Evolutionary conservation across 2,329 filamentous ascomycete genomes (phyloP), one percentile per base, ranked within the genome.

Genomic region (Sarocladiaceae sp.): DNA sequence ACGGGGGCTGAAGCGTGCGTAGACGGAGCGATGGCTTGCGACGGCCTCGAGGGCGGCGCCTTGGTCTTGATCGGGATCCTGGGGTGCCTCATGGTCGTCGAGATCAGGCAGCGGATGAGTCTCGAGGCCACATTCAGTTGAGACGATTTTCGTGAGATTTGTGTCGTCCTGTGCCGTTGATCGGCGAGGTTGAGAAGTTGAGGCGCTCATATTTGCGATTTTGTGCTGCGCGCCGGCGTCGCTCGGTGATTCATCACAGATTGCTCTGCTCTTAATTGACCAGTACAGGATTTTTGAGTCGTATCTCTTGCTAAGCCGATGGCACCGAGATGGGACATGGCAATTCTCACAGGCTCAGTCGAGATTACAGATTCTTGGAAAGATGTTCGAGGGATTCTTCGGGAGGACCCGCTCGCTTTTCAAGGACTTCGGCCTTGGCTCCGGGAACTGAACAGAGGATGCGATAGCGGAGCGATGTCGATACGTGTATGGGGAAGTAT

Each of bases 1-100:
- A 15, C 53, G 44, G 2, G 55, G 52, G 5, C 58, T 60, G 54
- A 62, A 62, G 20, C 57, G 57, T 3, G 36, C 54, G 54, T 62
- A 62, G 20, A 58, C 48, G 1, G 56, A 39, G 17, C 46, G 52
- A 17, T 28, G 46, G 22, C 51, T 52, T 4, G 10, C 10, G 3
- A 51, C 49, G 18, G 49, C 29, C 22, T 37, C 47, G 12, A 50
- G 47, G 3, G 26, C 15, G 7, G 44, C 15, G 23, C 26, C 28
- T 10, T 6, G 26, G 29, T 33, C 29, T 20, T 48, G 28, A 5
- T 33, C 44, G 17, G 20, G 44, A 8, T 20, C 26, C 28, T 48
- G 44, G 20, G n/a, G 4, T 4, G 25, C 26, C 6, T 4, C 28
- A 22, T 48, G 31, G n/a, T 33, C 18, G 25, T 15, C 44, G 10